Evolutionary conservation across 2,329 filamentous ascomycete species (phyloP).

Genomic region (Colletotrichum agaves): DNA sequence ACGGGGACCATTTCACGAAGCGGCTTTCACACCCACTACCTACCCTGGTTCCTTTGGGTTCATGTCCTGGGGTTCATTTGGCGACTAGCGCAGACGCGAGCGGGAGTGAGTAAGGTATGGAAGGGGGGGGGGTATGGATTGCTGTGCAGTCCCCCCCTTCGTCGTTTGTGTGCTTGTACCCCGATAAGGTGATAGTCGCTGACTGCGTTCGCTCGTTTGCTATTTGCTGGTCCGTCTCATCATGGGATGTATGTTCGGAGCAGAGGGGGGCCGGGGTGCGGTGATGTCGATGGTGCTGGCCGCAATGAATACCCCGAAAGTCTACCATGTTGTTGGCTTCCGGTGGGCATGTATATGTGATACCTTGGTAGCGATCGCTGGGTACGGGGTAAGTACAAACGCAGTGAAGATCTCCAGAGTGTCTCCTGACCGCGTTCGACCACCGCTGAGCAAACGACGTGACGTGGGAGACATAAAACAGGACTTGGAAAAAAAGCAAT

Average conservation of each 20-base stretch:
- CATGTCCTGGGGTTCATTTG: conserved; percentile 1
- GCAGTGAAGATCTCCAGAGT: not conserved
- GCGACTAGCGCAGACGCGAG: conserved; percentile 11
- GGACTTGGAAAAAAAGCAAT: not conserved
- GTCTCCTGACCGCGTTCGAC: not conserved
- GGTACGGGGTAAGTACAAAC: too few relatives aligned
- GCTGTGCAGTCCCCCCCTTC: conserved; percentile 4
- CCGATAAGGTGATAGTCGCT: too few relatives aligned
- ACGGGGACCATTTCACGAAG: not conserved
- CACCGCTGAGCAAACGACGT: not conserved
- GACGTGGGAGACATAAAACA: too few relatives aligned
- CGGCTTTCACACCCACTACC: not conserved
- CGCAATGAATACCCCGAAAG: not conserved
- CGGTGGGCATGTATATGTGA: too few relatives aligned
- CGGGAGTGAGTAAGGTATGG: not conserved
- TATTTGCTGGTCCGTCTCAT: not conserved
- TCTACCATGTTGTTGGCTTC: too few relatives aligned
- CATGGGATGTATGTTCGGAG: too few relatives aligned
- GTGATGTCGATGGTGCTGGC: not conserved
- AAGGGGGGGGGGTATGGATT: not conserved
- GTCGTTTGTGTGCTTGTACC: not conserved
- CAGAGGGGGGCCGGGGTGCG: too few relatives aligned
- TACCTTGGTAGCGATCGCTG: too few relatives aligned
- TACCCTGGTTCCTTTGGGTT: not conserved
- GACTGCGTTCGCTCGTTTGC: not conserved